A percentile compares a stretch with the other conserved stretches of the same genome.
These are phyloP conservation scores for Sphagnum contortum DNA, from an alignment of 225 moss, liverwort and hornwort species.

Conservation along the genomic window DNA sequence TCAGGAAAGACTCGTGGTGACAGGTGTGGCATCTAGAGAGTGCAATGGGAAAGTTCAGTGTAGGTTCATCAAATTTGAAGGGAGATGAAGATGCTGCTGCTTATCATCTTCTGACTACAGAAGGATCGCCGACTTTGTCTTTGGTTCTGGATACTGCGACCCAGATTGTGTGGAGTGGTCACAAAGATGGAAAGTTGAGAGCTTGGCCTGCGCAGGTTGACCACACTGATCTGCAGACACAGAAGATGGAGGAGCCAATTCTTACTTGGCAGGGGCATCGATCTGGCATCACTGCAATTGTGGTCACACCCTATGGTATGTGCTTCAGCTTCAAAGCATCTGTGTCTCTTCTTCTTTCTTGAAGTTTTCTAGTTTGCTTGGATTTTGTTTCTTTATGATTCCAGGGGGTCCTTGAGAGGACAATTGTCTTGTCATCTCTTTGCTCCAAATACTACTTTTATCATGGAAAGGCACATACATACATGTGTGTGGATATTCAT, in stretches of 20 bases:
- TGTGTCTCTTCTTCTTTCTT: neutral
- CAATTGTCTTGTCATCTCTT: no score
- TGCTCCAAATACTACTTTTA: neutral
- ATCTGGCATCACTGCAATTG: slow-evolving; percentile 25
- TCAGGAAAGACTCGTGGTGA: no score
- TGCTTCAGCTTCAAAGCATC: neutral
- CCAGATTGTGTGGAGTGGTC: slow-evolving; percentile 39
- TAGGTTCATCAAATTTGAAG: slow-evolving; percentile 15
- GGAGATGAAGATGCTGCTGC: slow-evolving; percentile 48
- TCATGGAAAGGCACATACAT: neutral
- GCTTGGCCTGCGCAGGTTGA: slow-evolving; percentile 20
- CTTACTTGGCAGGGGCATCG: slow-evolving; percentile 30
- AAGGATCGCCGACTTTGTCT: slow-evolving; percentile 31
- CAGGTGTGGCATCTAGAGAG: slow-evolving; percentile 33
- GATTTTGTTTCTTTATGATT: no score
- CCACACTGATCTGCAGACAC: slow-evolving; percentile 1
- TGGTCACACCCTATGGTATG: slow-evolving; percentile 42
- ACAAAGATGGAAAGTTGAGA: slow-evolving; percentile 40
- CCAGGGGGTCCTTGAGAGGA: no score
- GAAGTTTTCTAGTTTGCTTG: neutral
- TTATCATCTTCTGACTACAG: slow-evolving; percentile 20
- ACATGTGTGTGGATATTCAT: neutral
- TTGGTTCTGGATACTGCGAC: slow-evolving; percentile 34
- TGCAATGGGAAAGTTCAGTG: slow-evolving; percentile 18
- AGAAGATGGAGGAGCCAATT: slow-evolving; percentile 14